phyloP scores from a whole-genome alignment of 306 rosid species.

The Trifolium fragiferum region DNA sequence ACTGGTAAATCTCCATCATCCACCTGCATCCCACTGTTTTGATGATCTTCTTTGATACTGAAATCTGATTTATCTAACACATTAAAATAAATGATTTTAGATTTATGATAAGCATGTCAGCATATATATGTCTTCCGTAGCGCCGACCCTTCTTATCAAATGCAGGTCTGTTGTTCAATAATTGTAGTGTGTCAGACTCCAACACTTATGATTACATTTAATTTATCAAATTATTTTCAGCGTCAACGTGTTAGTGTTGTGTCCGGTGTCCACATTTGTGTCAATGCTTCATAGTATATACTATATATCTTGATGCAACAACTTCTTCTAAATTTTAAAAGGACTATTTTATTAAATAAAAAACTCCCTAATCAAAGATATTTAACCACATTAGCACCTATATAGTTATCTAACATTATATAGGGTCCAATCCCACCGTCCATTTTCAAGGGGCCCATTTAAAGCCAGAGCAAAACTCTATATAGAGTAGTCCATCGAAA shows the following conservation, averaged over 20 bases:
- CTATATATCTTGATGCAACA: background rate
- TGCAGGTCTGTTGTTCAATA: too few relatives aligned
- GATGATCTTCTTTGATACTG: slow-evolving; percentile 35
- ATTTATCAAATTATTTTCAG: background rate
- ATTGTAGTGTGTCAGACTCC: background rate
- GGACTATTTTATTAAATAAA: background rate
- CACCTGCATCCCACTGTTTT: slow-evolving; percentile 39
- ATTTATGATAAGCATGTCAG: slow-evolving; percentile 1
- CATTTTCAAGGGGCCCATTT: too few relatives aligned
- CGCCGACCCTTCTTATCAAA: too few relatives aligned
- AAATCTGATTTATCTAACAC: slow-evolving; percentile 23
- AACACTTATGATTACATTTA: background rate
- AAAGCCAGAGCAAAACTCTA: too few relatives aligned
- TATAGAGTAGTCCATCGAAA: too few relatives aligned
- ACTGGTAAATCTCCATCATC: slow-evolving; percentile 65
- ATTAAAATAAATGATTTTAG: background rate
- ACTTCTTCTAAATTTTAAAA: background rate
- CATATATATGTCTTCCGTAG: background rate
- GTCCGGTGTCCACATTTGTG: background rate
- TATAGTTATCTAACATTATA: slow-evolving; percentile 13
- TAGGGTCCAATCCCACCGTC: too few relatives aligned
- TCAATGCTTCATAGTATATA: too few relatives aligned
- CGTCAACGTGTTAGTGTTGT: background rate
- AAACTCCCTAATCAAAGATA: background rate
- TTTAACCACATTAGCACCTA: slow-evolving; percentile 9